A percentile compares a stretch with the other conserved stretches of the same genome.
These are phyloP conservation scores for Pseudocercospora fijiensis DNA, from an alignment of 2,329 filamentous ascomycete species.

Conservation along the genomic window DNA sequence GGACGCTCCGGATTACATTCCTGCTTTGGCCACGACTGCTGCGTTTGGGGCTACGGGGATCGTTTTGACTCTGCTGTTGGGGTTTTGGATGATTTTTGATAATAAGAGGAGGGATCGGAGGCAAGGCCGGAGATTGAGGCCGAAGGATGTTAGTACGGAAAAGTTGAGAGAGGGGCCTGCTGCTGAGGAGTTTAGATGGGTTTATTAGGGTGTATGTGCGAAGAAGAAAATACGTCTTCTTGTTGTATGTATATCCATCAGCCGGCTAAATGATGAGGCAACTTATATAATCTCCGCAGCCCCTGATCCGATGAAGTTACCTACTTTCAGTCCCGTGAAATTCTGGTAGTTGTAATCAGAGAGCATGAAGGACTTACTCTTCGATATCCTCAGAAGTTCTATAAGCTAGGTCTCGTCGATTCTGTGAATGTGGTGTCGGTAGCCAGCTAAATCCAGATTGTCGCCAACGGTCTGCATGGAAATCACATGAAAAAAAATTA, in stretches of 20 bases:
- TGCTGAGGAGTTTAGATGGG: slow-evolving; percentile 48
- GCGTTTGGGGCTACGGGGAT: slow-evolving; percentile 62
- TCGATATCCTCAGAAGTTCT: too few species aligned
- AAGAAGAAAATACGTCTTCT: too few species aligned
- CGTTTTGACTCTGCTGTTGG: slow-evolving; percentile 56
- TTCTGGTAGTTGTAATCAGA: too few species aligned
- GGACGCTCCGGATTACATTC: slow-evolving; percentile 65
- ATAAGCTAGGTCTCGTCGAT: background rate
- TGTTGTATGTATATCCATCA: too few species aligned
- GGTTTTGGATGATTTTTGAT: slow-evolving; percentile 64
- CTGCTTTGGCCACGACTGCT: slow-evolving; percentile 64
- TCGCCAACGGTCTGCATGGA: background rate
- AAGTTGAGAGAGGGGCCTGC: slow-evolving; percentile 47
- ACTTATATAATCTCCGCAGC: too few species aligned
- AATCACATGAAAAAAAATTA: background rate
- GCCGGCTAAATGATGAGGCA: too few species aligned
- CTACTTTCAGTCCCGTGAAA: too few species aligned
- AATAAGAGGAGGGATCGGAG: slow-evolving; percentile 60
- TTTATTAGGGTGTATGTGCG: slow-evolving; percentile 33
- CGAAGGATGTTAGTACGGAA: slow-evolving; percentile 51
- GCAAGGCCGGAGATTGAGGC: slow-evolving; percentile 55
- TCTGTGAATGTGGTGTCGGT: background rate
- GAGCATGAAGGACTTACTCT: too few species aligned
- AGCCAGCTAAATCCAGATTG: background rate
- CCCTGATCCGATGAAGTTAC: too few species aligned